A percentile compares a stretch with the other conserved stretches of the same genome.
Evolutionary conservation across 306 rosid genomes (phyloP).

Genomic region (Fragaria vesca): DNA sequence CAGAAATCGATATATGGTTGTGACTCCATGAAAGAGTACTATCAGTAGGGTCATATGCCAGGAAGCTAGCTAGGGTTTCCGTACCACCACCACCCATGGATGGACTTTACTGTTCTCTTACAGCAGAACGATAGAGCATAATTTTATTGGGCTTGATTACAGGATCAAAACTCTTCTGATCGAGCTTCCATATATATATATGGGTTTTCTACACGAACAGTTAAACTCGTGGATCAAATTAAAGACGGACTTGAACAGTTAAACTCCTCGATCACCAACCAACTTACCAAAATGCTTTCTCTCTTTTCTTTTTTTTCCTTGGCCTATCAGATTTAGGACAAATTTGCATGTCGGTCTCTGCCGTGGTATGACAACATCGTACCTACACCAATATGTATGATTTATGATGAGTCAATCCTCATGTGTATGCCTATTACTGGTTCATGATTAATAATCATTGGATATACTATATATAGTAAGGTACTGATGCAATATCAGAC

Average conservation of each 20-base stretch:
- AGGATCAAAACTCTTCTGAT: background rate
- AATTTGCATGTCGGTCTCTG: too few relatives aligned
- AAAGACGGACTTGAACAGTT: too few relatives aligned
- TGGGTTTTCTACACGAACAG: background rate
- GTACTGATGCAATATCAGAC: too few relatives aligned
- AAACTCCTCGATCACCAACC: too few relatives aligned
- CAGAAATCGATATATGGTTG: background rate
- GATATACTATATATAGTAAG: background rate
- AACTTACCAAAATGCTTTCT: too few relatives aligned
- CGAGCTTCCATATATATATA: background rate
- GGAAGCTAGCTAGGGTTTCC: background rate
- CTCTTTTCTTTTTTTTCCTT: too few relatives aligned
- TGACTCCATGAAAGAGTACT: background rate
- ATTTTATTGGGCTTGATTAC: background rate
- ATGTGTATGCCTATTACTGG: background rate
- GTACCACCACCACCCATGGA: background rate
- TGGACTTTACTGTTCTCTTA: background rate
- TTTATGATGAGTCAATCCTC: background rate
- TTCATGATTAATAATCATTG: background rate
- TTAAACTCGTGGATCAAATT: too few relatives aligned
- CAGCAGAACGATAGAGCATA: background rate
- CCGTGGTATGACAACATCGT: background rate
- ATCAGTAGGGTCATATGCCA: background rate
- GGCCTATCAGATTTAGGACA: background rate
- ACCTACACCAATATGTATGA: too few relatives aligned